Conservation (phyloP, 306 rosid genomes). For the Chamaecrista fasciculata region DNA sequence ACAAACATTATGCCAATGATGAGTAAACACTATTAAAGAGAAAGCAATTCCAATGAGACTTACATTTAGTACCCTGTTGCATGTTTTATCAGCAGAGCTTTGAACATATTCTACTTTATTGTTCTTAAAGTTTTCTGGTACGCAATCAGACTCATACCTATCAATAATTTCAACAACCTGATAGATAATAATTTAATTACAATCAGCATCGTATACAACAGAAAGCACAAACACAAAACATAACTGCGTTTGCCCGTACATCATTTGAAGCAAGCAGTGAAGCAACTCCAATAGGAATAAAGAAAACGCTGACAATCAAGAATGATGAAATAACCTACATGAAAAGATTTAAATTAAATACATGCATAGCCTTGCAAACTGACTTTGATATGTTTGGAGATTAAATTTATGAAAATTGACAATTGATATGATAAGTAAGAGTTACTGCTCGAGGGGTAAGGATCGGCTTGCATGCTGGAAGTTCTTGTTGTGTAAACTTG, state of each 20-base stretch:
- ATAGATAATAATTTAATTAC: slow-evolving; percentile 21
- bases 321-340: slow-evolving; percentile 89
- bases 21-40: slow-evolving; percentile 6
- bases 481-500: slow-evolving; percentile 93
- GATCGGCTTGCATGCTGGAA: slow-evolving; percentile 99
- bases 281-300: slow-evolving; percentile 89
- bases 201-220: slow-evolving; percentile 28
- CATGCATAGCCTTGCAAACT: neutral
- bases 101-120: slow-evolving; percentile 62
- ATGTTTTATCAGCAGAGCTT: slow-evolving; percentile 38
- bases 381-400: neutral
- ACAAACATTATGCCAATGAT: neutral
- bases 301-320: slow-evolving; percentile 72
- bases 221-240: slow-evolving; percentile 21
- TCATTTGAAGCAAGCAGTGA: slow-evolving; percentile 78
- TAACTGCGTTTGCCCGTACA: slow-evolving; percentile 43
- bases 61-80: slow-evolving; percentile 56
- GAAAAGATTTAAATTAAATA: slow-evolving; percentile 9
- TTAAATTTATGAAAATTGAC: slow-evolving; percentile 1
- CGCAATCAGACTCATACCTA: slow-evolving; percentile 61
- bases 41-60: slow-evolving; percentile 17
- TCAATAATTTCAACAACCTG: slow-evolving; percentile 89
- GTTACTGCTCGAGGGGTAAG: slow-evolving; percentile 89
- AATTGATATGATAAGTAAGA: slow-evolving; percentile 5
- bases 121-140: slow-evolving; percentile 38